A percentile compares a stretch with the other conserved stretches of the same genome.
These are phyloP conservation scores for Alnus rubra DNA, from an alignment of 306 rosid genomes.

Conservation along the genomic window DNA sequence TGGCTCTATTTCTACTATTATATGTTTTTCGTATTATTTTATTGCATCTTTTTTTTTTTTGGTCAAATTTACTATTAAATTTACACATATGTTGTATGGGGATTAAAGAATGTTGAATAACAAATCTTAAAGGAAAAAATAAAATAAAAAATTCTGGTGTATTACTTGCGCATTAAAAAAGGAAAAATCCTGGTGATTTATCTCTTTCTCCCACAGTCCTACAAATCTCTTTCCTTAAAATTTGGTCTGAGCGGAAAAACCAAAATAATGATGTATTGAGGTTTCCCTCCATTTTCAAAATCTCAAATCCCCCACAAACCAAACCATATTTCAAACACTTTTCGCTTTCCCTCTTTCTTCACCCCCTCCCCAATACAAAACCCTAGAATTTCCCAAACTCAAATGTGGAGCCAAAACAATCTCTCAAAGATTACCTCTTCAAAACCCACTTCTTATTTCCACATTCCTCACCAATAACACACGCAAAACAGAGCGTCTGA, in stretches of 20 bases:
- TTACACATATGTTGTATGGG: too few species aligned
- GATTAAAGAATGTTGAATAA: too few species aligned
- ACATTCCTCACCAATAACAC: neutral
- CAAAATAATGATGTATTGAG: neutral
- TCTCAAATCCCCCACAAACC: neutral
- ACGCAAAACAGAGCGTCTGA: neutral
- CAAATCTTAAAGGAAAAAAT: too few species aligned
- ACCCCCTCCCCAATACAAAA: slow-evolving; percentile 19
- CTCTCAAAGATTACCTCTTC: neutral
- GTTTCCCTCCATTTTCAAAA: slow-evolving; percentile 52
- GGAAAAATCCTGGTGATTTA: too few species aligned
- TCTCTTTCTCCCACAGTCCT: too few species aligned
- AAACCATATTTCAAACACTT: slow-evolving; percentile 6
- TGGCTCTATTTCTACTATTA: too few species aligned
- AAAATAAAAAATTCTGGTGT: too few species aligned
- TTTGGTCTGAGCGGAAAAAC: slow-evolving; percentile 18
- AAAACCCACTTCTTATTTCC: neutral
- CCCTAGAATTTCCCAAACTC: slow-evolving; percentile 19
- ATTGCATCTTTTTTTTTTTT: too few species aligned
- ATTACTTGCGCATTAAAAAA: too few species aligned
- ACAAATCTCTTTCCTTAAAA: too few species aligned
- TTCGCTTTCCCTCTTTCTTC: slow-evolving; percentile 51
- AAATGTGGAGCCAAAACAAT: slow-evolving; percentile 3
- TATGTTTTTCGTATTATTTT: too few species aligned
- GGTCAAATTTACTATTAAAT: too few species aligned